A percentile compares a stretch with the other conserved stretches of the same genome.
phyloP scores from a whole-genome alignment of 139 green algal species.

The Deuterostichococcus epilithicus region DNA sequence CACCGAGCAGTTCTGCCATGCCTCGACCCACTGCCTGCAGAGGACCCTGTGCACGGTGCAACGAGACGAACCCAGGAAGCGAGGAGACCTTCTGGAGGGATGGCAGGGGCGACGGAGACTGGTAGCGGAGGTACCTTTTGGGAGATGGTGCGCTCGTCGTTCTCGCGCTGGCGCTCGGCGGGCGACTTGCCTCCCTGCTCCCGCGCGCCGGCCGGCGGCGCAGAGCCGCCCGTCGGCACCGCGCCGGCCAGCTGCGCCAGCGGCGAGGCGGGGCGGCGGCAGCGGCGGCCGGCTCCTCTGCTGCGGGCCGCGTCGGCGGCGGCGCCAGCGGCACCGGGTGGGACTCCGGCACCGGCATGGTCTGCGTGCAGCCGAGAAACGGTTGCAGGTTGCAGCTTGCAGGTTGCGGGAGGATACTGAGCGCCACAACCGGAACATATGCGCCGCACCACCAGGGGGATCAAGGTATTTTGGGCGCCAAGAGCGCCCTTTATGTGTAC shows the following conservation, averaged over 20 bases:
- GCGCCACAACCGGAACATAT: too few relatives aligned
- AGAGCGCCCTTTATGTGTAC: too few relatives aligned
- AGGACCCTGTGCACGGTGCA: too few relatives aligned
- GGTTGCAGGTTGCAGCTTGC: too few relatives aligned
- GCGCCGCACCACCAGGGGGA: too few relatives aligned
- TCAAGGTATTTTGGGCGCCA: too few relatives aligned
- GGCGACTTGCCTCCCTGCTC: not conserved
- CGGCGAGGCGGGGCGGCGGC: not conserved
- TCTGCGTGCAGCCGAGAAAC: not conserved
- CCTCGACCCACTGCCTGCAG: too few relatives aligned
- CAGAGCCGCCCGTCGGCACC: not conserved
- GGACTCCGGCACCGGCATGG: slow-evolving; percentile 2
- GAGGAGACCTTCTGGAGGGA: too few relatives aligned
- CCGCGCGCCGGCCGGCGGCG: too few relatives aligned
- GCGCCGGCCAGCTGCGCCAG: not conserved
- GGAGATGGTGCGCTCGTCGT: not conserved
- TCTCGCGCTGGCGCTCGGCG: not conserved
- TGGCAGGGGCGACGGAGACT: not conserved
- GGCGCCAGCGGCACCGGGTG: not conserved
- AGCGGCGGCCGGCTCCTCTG: not conserved
- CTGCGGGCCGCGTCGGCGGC: slow-evolving; percentile 1
- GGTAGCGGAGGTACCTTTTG: not conserved
- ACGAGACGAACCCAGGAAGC: too few relatives aligned
- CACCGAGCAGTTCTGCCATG: too few relatives aligned
- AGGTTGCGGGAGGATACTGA: too few relatives aligned